Evolutionary conservation across 1,139 yeast genomes (phyloP), one percentile per base, ranked within the genome.

Genomic region (Debaryomycetaceae sp.): DNA sequence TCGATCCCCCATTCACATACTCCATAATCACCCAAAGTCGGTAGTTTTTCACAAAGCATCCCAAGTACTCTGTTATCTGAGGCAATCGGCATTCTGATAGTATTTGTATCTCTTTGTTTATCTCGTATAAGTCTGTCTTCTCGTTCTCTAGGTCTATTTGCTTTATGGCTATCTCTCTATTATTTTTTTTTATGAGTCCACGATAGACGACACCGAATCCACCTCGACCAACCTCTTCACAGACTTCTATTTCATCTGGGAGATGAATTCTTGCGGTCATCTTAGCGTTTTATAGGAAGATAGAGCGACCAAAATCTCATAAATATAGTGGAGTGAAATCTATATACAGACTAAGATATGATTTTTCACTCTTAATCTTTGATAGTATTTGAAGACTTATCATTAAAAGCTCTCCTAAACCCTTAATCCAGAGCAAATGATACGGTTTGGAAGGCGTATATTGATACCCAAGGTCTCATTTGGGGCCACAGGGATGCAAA

Each of bases 1-100:
- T 77, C 0, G 94, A 83, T 1, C 96, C 96, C 0, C 95, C 96
- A 40, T 87, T 86, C 14, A 87, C 74, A 56, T 68, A 84, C 59
- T 88, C 96, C 95, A 83, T 83, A 24, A 85, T 75, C 43, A 88
- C 89, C 95, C 95, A 87, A 9, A 88, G 70, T 58, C 85, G 85
- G 56, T 78, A 82, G 31, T 87, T 86, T 51, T 79, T 79, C 16
- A 86, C 87, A 61, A 87, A 87, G 49, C 94, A 85, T 4, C 96
- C 96, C 48, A 80, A 73, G 53, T 85, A 88, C 44, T 73, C 70
- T 2, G 96, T 88, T 37, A 88, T 82, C 53, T 84, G 86, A 1
- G 75, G 67, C 41, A 80, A 73, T 36, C 79, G 70, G 58, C 96
- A 88, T 29, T 84, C 89, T 8, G 89, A 79, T 14, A 88, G 69